Conservation (phyloP, 805 yeast genomes). For the Yamadazyma sp. region DNA sequence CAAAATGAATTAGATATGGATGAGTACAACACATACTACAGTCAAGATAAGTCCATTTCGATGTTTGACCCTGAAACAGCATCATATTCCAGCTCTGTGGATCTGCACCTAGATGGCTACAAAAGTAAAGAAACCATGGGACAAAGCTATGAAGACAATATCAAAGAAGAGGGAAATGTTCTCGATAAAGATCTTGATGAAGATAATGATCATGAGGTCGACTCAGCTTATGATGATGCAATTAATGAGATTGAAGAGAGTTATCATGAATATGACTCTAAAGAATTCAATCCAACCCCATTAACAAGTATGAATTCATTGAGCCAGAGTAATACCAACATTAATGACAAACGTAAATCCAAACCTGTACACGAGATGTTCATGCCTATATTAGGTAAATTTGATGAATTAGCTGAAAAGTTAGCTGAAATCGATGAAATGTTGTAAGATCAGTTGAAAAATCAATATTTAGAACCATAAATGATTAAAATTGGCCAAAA, state of each 20-base stretch:
- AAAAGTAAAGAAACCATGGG: not conserved
- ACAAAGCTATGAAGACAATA: not conserved
- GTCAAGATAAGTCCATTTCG: constrained; percentile 3
- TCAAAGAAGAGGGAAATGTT: not conserved
- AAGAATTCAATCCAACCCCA: constrained; percentile 25
- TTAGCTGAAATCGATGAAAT: constrained; percentile 35
- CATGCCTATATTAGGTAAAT: constrained; percentile 52
- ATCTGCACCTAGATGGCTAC: not conserved
- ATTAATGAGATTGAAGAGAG: constrained; percentile 11
- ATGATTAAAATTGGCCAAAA: too few species aligned
- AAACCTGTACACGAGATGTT: constrained; percentile 51
- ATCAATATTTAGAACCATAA: too few species aligned
- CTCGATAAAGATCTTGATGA: too few species aligned
- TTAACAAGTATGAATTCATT: constrained; percentile 35
- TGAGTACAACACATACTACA: constrained; percentile 10
- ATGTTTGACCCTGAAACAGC: constrained; percentile 3
- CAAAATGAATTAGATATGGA: constrained; percentile 25
- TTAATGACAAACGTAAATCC: constrained; percentile 27
- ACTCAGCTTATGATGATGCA: constrained; percentile 6
- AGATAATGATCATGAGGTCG: too few species aligned
- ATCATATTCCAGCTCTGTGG: constrained; percentile 1
- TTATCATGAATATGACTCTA: constrained; percentile 14
- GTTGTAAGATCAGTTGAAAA: constrained; percentile 11
- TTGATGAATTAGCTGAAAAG: constrained; percentile 41
- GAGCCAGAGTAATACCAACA: constrained; percentile 24